Evolutionary conservation across 2,329 filamentous ascomycete species (phyloP).

Genomic region (Emericellopsis atlantica): DNA sequence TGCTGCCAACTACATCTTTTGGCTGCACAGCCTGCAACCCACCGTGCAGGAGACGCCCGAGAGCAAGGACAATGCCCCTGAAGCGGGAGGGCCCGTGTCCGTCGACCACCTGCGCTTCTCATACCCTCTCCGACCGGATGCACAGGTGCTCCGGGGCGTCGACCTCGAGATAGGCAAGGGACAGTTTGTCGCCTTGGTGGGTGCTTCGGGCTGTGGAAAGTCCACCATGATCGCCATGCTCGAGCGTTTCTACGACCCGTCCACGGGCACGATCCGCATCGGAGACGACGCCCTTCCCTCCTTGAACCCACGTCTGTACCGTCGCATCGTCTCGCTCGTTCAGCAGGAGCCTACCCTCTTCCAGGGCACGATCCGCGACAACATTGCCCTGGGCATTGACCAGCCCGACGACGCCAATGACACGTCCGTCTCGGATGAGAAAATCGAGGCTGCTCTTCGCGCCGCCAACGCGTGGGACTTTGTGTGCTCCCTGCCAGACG

Average conservation of each 20-base stretch:
- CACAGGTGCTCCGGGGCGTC: conserved; percentile 28
- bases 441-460: conserved; percentile 28
- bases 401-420: conserved; percentile 15
- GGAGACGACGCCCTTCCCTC: conserved; percentile 15
- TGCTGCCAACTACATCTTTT: conserved; percentile 36
- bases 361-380: conserved; percentile 28
- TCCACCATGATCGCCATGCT: conserved; percentile 30
- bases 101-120: conserved; percentile 54
- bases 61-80: conserved; percentile 23
- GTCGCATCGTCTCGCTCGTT: conserved; percentile 32
- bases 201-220: conserved; percentile 89
- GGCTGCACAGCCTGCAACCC: conserved; percentile 28
- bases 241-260: conserved; percentile 11
- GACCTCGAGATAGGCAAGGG: conserved; percentile 28
- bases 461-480: conserved; percentile 38
- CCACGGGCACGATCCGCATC: conserved; percentile 11
- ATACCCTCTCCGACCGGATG: conserved; percentile 38
- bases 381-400: conserved; percentile 16
- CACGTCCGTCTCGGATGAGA: conserved; percentile 13
- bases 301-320: conserved; percentile 29
- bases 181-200: conserved; percentile 62
- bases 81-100: conserved; percentile 38
- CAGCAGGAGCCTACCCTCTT: conserved; percentile 34
- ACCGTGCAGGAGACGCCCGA: conserved; percentile 26
- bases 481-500: conserved; percentile 75